Evolutionary conservation across 768 basidiomycete species (phyloP).

Genomic region (Leccinum subgranulosum): DNA sequence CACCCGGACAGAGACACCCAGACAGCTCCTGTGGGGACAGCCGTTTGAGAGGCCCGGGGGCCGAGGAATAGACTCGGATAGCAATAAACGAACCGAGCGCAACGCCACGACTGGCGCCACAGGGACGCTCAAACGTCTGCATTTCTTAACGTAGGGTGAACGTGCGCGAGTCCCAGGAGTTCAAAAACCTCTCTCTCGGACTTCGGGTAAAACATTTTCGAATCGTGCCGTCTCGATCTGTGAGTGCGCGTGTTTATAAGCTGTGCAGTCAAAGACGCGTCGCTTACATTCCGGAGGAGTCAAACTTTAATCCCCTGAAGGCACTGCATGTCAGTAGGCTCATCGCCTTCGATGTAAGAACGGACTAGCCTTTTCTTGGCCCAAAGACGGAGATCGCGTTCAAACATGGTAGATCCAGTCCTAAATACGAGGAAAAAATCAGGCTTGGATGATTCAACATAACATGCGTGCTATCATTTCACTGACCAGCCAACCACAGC

Average conservation of each 20-base stretch:
- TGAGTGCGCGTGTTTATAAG: background rate
- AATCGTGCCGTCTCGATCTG: slow-evolving; percentile 58
- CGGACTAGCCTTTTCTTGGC: slow-evolving; percentile 58
- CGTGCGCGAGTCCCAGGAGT: slow-evolving; percentile 63
- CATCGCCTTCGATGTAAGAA: background rate
- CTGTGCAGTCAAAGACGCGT: background rate
- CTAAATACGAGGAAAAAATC: slow-evolving; percentile 32
- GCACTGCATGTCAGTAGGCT: slow-evolving; percentile 1
- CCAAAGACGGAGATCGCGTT: slow-evolving; percentile 77
- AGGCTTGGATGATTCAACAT: background rate
- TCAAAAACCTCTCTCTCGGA: slow-evolving; percentile 75
- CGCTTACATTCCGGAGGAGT: slow-evolving; percentile 74
- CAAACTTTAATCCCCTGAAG: slow-evolving; percentile 74
- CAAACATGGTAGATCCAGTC: slow-evolving; percentile 89
- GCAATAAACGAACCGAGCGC: background rate
- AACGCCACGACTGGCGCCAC: slow-evolving; percentile 8
- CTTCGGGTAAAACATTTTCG: slow-evolving; percentile 53
- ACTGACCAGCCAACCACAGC: slow-evolving; percentile 84
- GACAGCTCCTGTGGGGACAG: background rate
- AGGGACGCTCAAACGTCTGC: slow-evolving; percentile 48
- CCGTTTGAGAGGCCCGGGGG: too few species aligned
- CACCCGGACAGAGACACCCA: background rate
- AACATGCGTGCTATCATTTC: background rate
- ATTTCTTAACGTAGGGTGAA: slow-evolving; percentile 70
- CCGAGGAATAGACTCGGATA: background rate